Evolutionary conservation across 495 filamentous ascomycete species (phyloP).

Genomic region (Rhypophila decipiens): DNA sequence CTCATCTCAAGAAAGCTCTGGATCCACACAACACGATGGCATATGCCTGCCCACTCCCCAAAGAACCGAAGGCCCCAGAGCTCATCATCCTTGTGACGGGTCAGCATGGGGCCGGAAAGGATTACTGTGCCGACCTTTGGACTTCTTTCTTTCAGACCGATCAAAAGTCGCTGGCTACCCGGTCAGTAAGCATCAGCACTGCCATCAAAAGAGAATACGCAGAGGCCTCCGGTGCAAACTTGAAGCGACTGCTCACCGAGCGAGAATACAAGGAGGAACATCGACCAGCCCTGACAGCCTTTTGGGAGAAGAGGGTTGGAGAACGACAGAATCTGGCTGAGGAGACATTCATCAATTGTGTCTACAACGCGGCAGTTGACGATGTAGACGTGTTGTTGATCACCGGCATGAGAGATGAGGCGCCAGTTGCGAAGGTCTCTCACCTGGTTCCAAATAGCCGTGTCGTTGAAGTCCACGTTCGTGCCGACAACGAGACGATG

Average conservation of each 20-base stretch:
- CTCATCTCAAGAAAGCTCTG: conserved; percentile 43
- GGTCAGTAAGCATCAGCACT: conserved; percentile 55
- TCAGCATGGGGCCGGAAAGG: conserved; percentile 52
- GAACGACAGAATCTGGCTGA: conserved; percentile 44
- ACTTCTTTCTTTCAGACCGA: conserved; percentile 37
- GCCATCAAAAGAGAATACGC: conserved; percentile 55
- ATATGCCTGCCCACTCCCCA: conserved; percentile 49
- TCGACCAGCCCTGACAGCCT: conserved; percentile 46
- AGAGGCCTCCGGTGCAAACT: conserved; percentile 42
- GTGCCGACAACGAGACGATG: conserved; percentile 40
- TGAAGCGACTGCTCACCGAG: conserved; percentile 42
- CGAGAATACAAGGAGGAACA: conserved; percentile 60
- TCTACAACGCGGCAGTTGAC: conserved; percentile 36
- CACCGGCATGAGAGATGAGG: conserved; percentile 61
- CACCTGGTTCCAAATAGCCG: conserved; percentile 51
- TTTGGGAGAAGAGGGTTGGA: conserved; percentile 45
- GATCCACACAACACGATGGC: conserved; percentile 50
- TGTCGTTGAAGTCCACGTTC: conserved; percentile 49
- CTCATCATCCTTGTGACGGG: conserved; percentile 58
- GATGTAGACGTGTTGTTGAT: conserved; percentile 55
- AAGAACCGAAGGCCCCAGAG: conserved; percentile 33
- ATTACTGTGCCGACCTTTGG: conserved; percentile 55
- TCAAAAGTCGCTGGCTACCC: too few species aligned
- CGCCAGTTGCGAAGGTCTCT: conserved; percentile 49
- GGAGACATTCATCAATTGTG: conserved; percentile 50